phyloP scores from a whole-genome alignment of 2,329 filamentous ascomycete species.

The Rhytidhysteron rufulum region DNA sequence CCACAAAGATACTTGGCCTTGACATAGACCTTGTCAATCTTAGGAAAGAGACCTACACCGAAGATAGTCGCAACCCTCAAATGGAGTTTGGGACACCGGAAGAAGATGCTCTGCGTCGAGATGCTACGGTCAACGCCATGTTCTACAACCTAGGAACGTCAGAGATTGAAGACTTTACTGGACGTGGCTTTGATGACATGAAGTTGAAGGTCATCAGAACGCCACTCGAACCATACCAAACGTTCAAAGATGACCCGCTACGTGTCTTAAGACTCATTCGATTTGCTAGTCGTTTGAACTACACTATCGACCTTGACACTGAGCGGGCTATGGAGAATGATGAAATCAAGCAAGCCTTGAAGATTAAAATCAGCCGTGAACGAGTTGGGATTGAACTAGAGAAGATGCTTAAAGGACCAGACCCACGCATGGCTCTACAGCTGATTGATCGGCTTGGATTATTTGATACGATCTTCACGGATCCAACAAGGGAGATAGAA shows the following conservation, averaged over 20 bases:
- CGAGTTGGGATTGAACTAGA: slow-evolving; percentile 81
- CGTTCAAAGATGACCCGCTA: slow-evolving; percentile 90
- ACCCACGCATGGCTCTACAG: slow-evolving; percentile 59
- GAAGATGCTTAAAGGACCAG: slow-evolving; percentile 76
- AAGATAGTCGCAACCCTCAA: slow-evolving; percentile 84
- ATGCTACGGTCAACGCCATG: slow-evolving; percentile 91
- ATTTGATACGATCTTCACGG: slow-evolving; percentile 70
- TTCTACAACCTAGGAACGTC: slow-evolving; percentile 89
- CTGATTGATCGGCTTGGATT: slow-evolving; percentile 65
- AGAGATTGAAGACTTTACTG: slow-evolving; percentile 79
- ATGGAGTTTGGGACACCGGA: slow-evolving; percentile 91
- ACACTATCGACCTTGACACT: slow-evolving; percentile 68
- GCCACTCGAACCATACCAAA: slow-evolving; percentile 81
- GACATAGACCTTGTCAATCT: slow-evolving; percentile 95
- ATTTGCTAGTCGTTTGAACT: slow-evolving; percentile 81
- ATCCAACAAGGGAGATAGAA: slow-evolving; percentile 55
- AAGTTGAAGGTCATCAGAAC: slow-evolving; percentile 70
- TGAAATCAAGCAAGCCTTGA: slow-evolving; percentile 76
- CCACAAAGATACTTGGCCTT: slow-evolving; percentile 76
- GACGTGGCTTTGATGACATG: slow-evolving; percentile 71
- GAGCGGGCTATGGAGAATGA: slow-evolving; percentile 70
- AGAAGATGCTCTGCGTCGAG: slow-evolving; percentile 83
- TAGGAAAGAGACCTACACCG: slow-evolving; percentile 82
- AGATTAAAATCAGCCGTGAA: slow-evolving; percentile 86
- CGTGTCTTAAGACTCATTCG: slow-evolving; percentile 81